Evolutionary conservation across 441 rosid genomes (phyloP).

Genomic region (Francoa sonchifolia): DNA sequence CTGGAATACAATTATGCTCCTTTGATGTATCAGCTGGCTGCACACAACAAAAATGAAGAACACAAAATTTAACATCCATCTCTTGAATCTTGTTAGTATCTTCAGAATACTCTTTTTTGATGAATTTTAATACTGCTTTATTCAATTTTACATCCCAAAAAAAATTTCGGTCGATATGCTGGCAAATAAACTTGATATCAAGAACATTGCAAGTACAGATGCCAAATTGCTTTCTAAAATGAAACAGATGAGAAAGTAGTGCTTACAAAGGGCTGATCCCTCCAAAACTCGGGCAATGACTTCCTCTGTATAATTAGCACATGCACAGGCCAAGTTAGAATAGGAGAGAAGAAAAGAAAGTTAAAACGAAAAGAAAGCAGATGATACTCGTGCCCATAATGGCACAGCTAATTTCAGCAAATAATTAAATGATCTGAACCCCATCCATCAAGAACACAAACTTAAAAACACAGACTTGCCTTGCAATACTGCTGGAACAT

Average conservation of each 20-base stretch:
- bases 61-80: neutral
- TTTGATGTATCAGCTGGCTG: conserved; percentile 2
- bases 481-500: conserved; percentile 83
- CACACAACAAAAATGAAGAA: neutral
- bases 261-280: conserved; percentile 3
- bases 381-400: neutral
- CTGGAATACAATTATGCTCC: conserved; percentile 6
- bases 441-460: neutral
- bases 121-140: neutral
- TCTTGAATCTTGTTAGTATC: neutral
- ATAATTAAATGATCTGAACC: neutral
- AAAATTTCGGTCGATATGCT: neutral
- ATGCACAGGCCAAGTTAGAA: conserved; percentile 1
- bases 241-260: neutral
- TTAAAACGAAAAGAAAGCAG: neutral
- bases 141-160: neutral
- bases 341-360: neutral
- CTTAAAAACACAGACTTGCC: conserved; percentile 34
- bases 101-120: neutral
- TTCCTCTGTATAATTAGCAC: conserved; percentile 1
- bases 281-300: conserved; percentile 3
- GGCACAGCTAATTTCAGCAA: neutral
- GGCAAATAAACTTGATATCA: neutral
- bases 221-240: neutral
- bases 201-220: neutral